Base-by-base conservation (phyloP, 164 flowering plant genomes). In the Piper betle region DNA sequence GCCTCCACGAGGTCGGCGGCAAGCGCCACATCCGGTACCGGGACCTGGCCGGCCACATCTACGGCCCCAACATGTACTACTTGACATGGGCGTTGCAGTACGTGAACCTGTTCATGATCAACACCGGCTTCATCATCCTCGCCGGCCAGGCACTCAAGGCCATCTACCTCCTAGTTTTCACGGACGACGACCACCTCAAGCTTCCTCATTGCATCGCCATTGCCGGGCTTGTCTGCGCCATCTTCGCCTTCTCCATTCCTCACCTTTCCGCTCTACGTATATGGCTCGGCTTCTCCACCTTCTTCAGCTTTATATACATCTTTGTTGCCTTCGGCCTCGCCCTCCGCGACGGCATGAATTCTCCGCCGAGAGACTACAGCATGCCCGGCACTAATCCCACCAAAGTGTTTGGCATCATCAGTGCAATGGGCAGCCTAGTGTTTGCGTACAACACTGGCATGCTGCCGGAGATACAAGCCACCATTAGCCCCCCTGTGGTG, bases 401-500 rank as follows among this genome's bases (percentile, higher is more conserved):
- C 77, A 80, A 69, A 73, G 69, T 88, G 25, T 93, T 93, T 60
- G 80, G 80, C 37, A 74, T 82, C 38, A 81, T 86, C 17, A 94
- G 96, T 43, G 92, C 92, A 64, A 39, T 77, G 55, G 98, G 96
- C 10, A 90, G 75, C 79, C 85, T 93, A 41, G 91, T 90, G 61
- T 93, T 93, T 67, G 86, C 96, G 41, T 93, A 78, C 75, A 93
- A 93, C 57, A 87, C 97, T 4, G 99, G 99, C 78, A 93, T 93
- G 99, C 90, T 93, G 69, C 99, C 99, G 16, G 97, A 93, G 73
- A 90, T 93, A 69, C 99, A 90, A 90, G 97, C 97, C 56, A 91
- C 96, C 4, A 73, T 88, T 53, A 83, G 75, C 66, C 76, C 74
- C 63, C 97, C 97, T 18, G 97, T 77, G 13, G 85, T 25, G 1